These are phyloP conservation scores for Coemansia sp. DNA, from an alignment of 192 early-diverging fungal species.

Conservation along the genomic window DNA sequence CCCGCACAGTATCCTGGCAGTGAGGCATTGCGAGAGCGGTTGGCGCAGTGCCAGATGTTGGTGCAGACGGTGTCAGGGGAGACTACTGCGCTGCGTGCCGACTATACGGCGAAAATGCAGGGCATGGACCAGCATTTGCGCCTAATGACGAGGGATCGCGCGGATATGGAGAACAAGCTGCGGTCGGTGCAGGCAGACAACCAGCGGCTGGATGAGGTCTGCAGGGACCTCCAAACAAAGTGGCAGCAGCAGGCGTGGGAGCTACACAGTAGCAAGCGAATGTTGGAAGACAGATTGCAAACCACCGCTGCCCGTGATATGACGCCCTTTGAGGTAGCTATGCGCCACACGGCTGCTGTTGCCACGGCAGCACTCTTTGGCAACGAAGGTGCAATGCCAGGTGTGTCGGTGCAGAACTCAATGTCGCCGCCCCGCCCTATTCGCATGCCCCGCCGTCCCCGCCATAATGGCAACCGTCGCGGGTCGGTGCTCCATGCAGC, in stretches of 20 bases:
- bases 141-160: neutral
- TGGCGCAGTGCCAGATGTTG: slow-evolving; percentile 2
- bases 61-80: neutral
- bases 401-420: neutral
- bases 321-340: neutral
- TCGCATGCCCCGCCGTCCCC: slow-evolving; percentile 5
- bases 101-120: slow-evolving; percentile 1
- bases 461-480: neutral
- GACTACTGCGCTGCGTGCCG: neutral
- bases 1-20: neutral
- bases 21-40: neutral
- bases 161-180: neutral
- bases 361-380: neutral
- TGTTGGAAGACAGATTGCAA: slow-evolving; percentile 7
- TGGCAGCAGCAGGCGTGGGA: neutral
- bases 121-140: neutral
- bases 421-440: neutral
- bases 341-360: neutral
- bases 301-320: neutral
- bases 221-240: neutral
- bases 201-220: slow-evolving; percentile 7
- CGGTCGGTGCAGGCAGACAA: neutral
- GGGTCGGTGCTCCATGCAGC: neutral
- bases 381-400: neutral
- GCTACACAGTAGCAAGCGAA: neutral